These are phyloP conservation scores for Dysphania ambrosioides DNA, from an alignment of 148 eudicot genomes.

Conservation along the genomic window DNA sequence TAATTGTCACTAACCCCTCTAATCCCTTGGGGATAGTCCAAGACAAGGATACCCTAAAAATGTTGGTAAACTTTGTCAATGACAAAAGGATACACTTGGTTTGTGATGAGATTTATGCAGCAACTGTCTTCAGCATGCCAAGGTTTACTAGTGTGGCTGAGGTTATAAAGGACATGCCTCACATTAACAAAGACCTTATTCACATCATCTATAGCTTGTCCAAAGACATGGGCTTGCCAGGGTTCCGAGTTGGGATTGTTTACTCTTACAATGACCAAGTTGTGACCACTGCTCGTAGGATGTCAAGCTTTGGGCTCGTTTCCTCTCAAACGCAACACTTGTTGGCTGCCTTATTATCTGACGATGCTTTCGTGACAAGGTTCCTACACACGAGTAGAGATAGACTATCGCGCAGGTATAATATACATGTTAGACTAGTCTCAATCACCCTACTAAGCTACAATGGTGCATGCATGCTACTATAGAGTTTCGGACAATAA, in stretches of 20 bases:
- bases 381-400: slow-evolving; percentile 28
- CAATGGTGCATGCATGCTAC: no score
- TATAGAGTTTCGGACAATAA: no score
- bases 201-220: slow-evolving; percentile 73
- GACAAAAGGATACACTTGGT: slow-evolving; percentile 41
- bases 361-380: slow-evolving; percentile 34
- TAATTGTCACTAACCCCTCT: slow-evolving; percentile 59
- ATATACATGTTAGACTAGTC: no score
- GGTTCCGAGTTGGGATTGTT: slow-evolving; percentile 66
- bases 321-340: slow-evolving; percentile 72
- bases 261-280: slow-evolving; percentile 71
- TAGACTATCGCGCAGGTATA: slow-evolving; percentile 33
- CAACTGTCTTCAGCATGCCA: slow-evolving; percentile 44
- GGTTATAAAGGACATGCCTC: slow-evolving; percentile 38
- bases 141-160: slow-evolving; percentile 47
- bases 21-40: slow-evolving; percentile 57
- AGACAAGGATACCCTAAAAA: slow-evolving; percentile 38
- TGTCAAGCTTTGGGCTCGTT: slow-evolving; percentile 81
- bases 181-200: slow-evolving; percentile 39
- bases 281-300: slow-evolving; percentile 48
- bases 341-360: slow-evolving; percentile 55
- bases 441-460: no score
- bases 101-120: slow-evolving; percentile 63
- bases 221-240: slow-evolving; percentile 81
- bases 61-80: slow-evolving; percentile 36